Base-by-base conservation (phyloP, 176 grass and related monocot genomes). In the Calamus simplicifolius region DNA sequence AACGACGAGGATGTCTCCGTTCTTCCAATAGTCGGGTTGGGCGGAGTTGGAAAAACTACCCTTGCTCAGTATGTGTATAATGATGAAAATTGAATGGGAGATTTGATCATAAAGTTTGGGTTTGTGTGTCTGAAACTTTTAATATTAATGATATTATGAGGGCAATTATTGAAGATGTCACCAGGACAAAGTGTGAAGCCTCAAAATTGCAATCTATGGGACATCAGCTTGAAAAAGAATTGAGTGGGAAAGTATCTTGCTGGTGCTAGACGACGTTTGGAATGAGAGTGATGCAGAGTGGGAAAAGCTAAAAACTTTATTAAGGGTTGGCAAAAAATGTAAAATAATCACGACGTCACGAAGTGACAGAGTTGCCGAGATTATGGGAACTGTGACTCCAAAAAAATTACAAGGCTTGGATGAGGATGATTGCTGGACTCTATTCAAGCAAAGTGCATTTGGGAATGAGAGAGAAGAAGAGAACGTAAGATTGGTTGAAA, bases 41-140 rank as follows among this genome's bases (percentile, higher is more conserved):
- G 26, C 1, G 70, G 70, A 62, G 27, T 73, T 10, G 70, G 70
- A 0, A 73, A 73, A 31, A 73, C 58, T 4, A 63, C 70, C n/a
- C 18, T 73, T 16, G 70, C 70, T 53, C 18, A 48, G 25, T 15
- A 48, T 0, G 38, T 48, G 16, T 73, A 63, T 27, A 73, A 73
- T 43, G 17, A 71, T 27, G 0, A 16, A 2, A 4, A 23, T 23
- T 23, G 38, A 4, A 28, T 71, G 1, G 51, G 3, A 26, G 14
- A 26, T 71, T 71, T 19, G 2, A 4, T 21, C 25, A 43, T 23
- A 3, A 16, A 50, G 18, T 6, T 7, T 73, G 70, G 70, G 70
- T 73, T 16, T 73, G 29, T 30, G 29, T 30, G 0, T 30, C 29
- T 6, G 29, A 30, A 5, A 6, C 4, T 30, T 30, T 30, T 30